Base-by-base conservation (phyloP, 148 eudicot genomes). In the Cornus florida region DNA sequence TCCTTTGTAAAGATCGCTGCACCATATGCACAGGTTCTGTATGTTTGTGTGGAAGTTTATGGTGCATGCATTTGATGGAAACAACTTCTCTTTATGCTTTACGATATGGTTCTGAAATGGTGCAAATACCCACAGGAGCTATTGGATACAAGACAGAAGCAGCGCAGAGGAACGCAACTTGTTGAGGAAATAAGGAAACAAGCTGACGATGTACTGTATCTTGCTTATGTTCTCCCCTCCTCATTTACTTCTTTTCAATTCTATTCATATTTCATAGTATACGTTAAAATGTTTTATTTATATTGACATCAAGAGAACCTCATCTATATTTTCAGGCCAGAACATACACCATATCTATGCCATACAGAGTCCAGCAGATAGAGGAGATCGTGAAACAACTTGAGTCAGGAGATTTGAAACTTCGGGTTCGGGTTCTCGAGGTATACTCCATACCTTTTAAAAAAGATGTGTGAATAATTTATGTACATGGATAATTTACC, bases 381-480 rank as follows among this genome's bases (percentile, higher is more conserved):
- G 99, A 97, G 85, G 95, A 97, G 80, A 84, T 97, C 67, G 94
- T 92, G 69, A 92, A 97, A 73, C 94, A 97, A 79, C 89, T 97
- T 7, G 98, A 97, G 73, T 59, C 93, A 10, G 99, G 99, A 79
- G 99, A 97, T 76, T 56, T 97, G 28, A 97, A 94, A 88, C 93
- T 97, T 64, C 92, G 98, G 62, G 99, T 97, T 59, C 88, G 99
- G 46, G 99, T 97, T 71, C 95, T 97, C 48, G 99, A 97, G 99
- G 99, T 96, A 28, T 28, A 84, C 74, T 76, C 77, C 28, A 75
- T 50, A 39, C 35, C 3, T 3, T 35, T 41, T 65, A 3, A 5
- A 35, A 9, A 68, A 38, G 12, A 80, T 35, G 23, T n/a, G 32
- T 60, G 64, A 14, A 38, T 62, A 62, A 69, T 23, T 71, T 73